Conservation (phyloP, 345 rosid species). For the Excoecaria agallocha region DNA sequence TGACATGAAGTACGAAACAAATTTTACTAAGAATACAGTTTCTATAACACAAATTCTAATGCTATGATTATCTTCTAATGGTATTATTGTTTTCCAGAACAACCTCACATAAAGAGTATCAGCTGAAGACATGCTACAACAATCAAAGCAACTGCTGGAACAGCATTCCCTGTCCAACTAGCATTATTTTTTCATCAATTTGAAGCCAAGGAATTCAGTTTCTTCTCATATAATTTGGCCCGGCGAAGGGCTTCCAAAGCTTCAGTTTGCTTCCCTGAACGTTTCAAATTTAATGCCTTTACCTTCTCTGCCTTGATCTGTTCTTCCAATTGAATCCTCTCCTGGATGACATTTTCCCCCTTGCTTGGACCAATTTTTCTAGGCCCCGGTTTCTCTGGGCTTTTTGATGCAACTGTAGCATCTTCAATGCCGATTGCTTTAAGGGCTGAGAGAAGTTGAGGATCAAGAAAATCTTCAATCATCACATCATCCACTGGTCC, state of each 20-base stretch:
- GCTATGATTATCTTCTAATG: not conserved
- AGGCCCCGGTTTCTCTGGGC: slow-evolving; percentile 33
- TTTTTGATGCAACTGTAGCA: slow-evolving; percentile 22
- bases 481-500: slow-evolving; percentile 43
- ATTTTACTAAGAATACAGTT: not conserved
- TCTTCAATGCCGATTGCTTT: slow-evolving; percentile 68
- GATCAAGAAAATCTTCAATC: slow-evolving; percentile 93
- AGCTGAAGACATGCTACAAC: not conserved
- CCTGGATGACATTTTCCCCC: slow-evolving; percentile 39
- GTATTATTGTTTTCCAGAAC: not conserved
- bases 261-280: slow-evolving; percentile 84
- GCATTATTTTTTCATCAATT: slow-evolving; percentile 26
- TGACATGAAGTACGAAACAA: not conserved
- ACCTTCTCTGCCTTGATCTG: slow-evolving; percentile 73
- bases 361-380: slow-evolving; percentile 27
- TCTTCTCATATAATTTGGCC: slow-evolving; percentile 74
- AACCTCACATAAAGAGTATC: not conserved
- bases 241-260: slow-evolving; percentile 83
- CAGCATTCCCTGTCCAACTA: not conserved
- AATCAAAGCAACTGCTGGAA: not conserved
- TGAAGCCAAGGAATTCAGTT: slow-evolving; percentile 46
- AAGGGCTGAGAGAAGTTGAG: slow-evolving; percentile 80
- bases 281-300: slow-evolving; percentile 69
- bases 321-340: slow-evolving; percentile 65
- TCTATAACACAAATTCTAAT: not conserved